Evolutionary conservation across 805 yeast genomes (phyloP), one percentile per base, ranked within the genome.

Genomic region (Naumovozyma dairenensis): DNA sequence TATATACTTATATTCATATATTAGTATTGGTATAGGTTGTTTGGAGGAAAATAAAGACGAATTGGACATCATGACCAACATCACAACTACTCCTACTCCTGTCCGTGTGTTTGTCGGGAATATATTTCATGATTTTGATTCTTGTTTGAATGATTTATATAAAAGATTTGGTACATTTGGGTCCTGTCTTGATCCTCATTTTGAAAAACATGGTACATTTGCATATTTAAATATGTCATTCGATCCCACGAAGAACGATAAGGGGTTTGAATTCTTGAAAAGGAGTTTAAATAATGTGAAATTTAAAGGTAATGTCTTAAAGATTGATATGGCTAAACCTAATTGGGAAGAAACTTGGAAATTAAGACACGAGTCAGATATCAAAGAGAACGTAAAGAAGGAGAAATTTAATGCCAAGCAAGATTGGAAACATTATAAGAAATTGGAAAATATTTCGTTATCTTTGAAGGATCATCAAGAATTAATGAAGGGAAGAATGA

Each of bases 261-360:
- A 32, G 7, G 33, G 27, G 12, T 73, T 67, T 35, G 59, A 57
- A 1, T 71, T 69, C 30, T 57, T 89, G 33, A 67, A 69, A 37
- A 53, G 60, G 5, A 63, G 80, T 1, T 68, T 83, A 42, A 71
- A 84, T 51, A 92, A 87, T 20, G 71, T 80, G 2, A 71, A 69
- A 17, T 89, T 69, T 58, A 84, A 81, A 67, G 94, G 94, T 2
- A 66, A 79, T 17, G 72, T 68, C 34, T 55, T 89, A 22, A 63
- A 65, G 2, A 59, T 89, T 7, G 74, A 69, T 33, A 53, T 60
- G 29, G 96, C 96, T 3, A 72, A 68, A 43, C 75, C 75, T 0
- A 63, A 62, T 28, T 80, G 60, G 55, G 47, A 59, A 29, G 61
- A 60, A 16, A 49, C 57, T 14, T 69, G 77, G 78, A 55, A 57